Evolutionary conservation across 73 alveolate genomes (phyloP).

Genomic region (Stentor coeruleus): DNA sequence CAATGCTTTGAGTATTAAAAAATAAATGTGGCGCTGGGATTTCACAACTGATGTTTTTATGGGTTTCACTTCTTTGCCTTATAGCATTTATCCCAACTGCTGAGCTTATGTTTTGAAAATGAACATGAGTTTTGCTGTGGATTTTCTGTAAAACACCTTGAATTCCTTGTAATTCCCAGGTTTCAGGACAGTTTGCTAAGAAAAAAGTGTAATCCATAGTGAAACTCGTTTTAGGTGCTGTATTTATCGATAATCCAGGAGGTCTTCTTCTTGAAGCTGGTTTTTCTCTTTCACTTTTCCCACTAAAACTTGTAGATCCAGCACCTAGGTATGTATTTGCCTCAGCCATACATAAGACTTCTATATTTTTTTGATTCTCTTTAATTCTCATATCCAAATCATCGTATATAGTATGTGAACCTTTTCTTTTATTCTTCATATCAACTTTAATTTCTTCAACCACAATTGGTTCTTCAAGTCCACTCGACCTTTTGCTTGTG

Average conservation of each 20-base stretch:
- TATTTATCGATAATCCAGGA: neutral
- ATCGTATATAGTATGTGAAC: neutral
- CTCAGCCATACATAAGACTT: neutral
- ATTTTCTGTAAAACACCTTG: neutral
- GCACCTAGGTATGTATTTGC: neutral
- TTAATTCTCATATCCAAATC: neutral
- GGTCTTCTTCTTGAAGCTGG: neutral
- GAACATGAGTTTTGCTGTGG: neutral
- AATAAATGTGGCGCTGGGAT: slow-evolving; percentile 11
- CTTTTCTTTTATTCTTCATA: neutral
- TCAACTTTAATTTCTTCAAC: neutral
- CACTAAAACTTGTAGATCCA: neutral
- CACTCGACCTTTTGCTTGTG: neutral
- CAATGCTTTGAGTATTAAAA: slow-evolving; percentile 2
- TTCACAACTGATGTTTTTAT: neutral
- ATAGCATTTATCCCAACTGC: slow-evolving; percentile 15
- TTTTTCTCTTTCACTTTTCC: neutral
- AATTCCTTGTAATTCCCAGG: neutral
- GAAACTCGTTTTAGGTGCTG: neutral
- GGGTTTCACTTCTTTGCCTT: neutral
- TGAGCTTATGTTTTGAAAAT: slow-evolving; percentile 5
- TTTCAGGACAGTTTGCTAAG: slow-evolving; percentile 19
- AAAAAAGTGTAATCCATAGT: neutral
- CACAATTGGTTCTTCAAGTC: neutral
- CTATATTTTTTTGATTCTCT: neutral